Percentiles rank a stretch among this genome's conserved stretches.
Evolutionary conservation across 2,329 filamentous ascomycete genomes (phyloP).

Genomic region (Incumbomyces lentus): DNA sequence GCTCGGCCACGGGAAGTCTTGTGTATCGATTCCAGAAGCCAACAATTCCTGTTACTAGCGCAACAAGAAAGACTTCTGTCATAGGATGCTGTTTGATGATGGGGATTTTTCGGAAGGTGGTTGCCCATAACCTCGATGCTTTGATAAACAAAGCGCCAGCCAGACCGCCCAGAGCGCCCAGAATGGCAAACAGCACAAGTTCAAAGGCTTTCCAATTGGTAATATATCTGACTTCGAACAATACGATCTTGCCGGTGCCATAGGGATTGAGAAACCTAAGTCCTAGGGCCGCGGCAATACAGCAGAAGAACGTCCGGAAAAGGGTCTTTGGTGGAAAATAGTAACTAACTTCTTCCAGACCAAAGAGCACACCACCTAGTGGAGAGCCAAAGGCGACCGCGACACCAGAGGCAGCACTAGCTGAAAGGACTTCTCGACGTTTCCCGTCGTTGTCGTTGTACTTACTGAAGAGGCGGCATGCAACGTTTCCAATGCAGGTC

Average conservation of each 20-base stretch:
- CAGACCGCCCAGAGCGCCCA: slow-evolving; percentile 75
- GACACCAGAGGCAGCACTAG: slow-evolving; percentile 81
- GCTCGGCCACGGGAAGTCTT: slow-evolving; percentile 77
- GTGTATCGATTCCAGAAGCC: slow-evolving; percentile 93
- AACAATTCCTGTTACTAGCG: slow-evolving; percentile 68
- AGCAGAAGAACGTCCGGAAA: slow-evolving; percentile 97
- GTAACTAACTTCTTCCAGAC: slow-evolving; percentile 89
- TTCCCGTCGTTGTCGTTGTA: slow-evolving; percentile 94
- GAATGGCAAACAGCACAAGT: slow-evolving; percentile 69
- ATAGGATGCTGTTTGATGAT: slow-evolving; percentile 75
- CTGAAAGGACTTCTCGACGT: slow-evolving; percentile 83
- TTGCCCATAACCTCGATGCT: slow-evolving; percentile 80
- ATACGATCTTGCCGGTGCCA: slow-evolving; percentile 88
- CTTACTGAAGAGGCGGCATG: slow-evolving; percentile 85
- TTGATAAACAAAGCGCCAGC: slow-evolving; percentile 93
- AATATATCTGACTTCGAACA: slow-evolving; percentile 87
- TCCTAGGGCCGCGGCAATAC: slow-evolving; percentile 77
- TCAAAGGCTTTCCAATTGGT: slow-evolving; percentile 94
- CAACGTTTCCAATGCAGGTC: slow-evolving; percentile 88
- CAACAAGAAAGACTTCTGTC: slow-evolving; percentile 79
- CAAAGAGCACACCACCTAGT: slow-evolving; percentile 81
- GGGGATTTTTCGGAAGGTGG: slow-evolving; percentile 70
- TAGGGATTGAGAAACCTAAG: slow-evolving; percentile 95
- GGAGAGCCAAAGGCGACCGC: slow-evolving; percentile 91
- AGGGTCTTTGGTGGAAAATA: slow-evolving; percentile 97